Conservation (phyloP, 2,329 filamentous ascomycete genomes). For the Alternaria novae-zelandiae region DNA sequence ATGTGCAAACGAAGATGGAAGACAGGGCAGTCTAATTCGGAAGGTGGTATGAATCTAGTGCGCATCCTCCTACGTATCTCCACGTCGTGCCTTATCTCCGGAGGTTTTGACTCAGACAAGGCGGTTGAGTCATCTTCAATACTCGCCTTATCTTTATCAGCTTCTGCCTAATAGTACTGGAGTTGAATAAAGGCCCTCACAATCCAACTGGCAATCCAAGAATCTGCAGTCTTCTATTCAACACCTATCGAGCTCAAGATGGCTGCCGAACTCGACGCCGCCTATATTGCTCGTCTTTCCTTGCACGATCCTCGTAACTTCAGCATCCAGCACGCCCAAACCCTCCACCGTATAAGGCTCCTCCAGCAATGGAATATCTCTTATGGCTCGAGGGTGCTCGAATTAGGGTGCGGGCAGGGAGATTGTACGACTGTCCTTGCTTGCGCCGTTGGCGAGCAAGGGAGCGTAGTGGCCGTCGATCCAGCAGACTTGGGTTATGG, state of each 20-base stretch:
- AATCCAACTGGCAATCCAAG: background rate
- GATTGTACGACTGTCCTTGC: conserved; percentile 63
- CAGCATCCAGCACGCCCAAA: conserved; percentile 28
- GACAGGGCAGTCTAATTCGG: background rate
- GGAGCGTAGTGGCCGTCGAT: conserved; percentile 58
- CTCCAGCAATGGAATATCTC: conserved; percentile 27
- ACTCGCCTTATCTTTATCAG: background rate
- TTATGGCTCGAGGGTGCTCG: conserved; percentile 56
- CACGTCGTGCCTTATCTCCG: background rate
- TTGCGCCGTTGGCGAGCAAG: conserved; percentile 52
- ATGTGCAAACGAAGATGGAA: background rate
- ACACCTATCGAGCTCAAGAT: conserved; percentile 10
- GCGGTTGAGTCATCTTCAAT: background rate
- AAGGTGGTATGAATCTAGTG: background rate
- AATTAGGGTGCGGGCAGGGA: conserved; percentile 67
- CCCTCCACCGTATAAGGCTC: conserved; percentile 29
- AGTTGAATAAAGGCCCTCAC: background rate
- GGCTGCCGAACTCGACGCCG: conserved; percentile 17
- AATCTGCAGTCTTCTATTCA: background rate
- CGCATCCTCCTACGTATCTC: background rate
- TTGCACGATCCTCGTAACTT: conserved; percentile 25
- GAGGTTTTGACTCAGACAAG: background rate
- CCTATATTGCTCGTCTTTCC: conserved; percentile 21
- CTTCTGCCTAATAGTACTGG: background rate
- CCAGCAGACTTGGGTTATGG: conserved; percentile 59